These are phyloP conservation scores for Epichloe sp. DNA, from an alignment of 2,329 filamentous ascomycete genomes.

Conservation along the genomic window DNA sequence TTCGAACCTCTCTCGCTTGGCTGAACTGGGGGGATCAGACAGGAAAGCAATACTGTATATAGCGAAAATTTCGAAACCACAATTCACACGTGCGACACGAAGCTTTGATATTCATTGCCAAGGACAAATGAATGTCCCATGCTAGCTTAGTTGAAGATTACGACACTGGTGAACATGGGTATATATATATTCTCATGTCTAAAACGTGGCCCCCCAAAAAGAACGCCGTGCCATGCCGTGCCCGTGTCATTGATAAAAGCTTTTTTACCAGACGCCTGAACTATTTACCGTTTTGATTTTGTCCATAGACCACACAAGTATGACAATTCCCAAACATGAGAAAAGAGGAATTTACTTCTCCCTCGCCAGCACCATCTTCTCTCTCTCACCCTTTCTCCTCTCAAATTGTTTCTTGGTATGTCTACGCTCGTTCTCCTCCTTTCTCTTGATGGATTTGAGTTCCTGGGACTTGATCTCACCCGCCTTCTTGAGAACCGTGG, in stretches of 20 bases:
- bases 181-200: too few relatives aligned
- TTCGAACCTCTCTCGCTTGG: too few relatives aligned
- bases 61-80: too few relatives aligned
- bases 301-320: not conserved
- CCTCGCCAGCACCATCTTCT: slow-evolving; percentile 76
- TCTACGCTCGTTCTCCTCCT: slow-evolving; percentile 87
- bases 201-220: not conserved
- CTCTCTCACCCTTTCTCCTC: slow-evolving; percentile 63
- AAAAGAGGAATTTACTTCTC: slow-evolving; percentile 31
- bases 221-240: slow-evolving; percentile 5
- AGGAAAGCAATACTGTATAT: too few relatives aligned
- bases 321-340: not conserved
- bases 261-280: not conserved
- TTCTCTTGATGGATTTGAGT: slow-evolving; percentile 72
- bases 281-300: not conserved
- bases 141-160: too few relatives aligned
- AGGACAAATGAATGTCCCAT: too few relatives aligned
- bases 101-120: too few relatives aligned
- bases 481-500: slow-evolving; percentile 90
- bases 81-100: too few relatives aligned
- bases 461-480: slow-evolving; percentile 89
- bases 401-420: slow-evolving; percentile 76
- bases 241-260: not conserved
- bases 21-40: too few relatives aligned
- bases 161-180: too few relatives aligned